Percentiles rank a stretch among this genome's conserved stretches.
These are phyloP conservation scores for Naganishia liquefaciens DNA, from an alignment of 1,284 basidiomycete genomes.

Conservation along the genomic window DNA sequence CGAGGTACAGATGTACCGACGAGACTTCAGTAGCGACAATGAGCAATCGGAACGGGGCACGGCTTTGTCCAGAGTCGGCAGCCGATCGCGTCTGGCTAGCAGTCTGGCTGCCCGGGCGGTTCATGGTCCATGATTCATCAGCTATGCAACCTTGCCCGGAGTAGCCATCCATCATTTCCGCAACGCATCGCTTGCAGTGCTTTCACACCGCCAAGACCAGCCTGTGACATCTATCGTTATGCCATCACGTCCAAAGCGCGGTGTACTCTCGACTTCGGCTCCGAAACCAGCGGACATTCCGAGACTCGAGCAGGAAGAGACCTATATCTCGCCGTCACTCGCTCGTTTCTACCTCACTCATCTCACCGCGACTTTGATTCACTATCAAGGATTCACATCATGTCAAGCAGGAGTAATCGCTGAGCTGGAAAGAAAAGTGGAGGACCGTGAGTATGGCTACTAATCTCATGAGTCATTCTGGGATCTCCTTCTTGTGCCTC, in stretches of 20 bases:
- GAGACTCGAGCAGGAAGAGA: background rate
- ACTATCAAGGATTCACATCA: constrained; percentile 26
- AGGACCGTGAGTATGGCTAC: constrained; percentile 13
- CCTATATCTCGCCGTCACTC: constrained; percentile 21
- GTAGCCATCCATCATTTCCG: too few species aligned
- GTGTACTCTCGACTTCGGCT: background rate
- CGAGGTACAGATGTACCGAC: too few species aligned
- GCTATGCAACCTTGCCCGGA: too few species aligned
- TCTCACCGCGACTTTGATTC: constrained; percentile 20
- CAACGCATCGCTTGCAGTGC: too few species aligned
- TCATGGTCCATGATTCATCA: too few species aligned
- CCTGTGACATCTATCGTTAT: background rate
- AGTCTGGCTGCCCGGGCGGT: too few species aligned
- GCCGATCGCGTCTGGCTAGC: too few species aligned
- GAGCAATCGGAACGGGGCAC: too few species aligned
- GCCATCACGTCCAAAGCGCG: background rate
- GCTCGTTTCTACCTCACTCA: constrained; percentile 26
- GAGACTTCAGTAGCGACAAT: too few species aligned
- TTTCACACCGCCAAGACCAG: too few species aligned
- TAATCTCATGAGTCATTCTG: too few species aligned
- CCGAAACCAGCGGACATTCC: background rate
- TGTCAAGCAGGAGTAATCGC: constrained; percentile 25
- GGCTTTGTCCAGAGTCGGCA: too few species aligned
- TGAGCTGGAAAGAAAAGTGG: constrained; percentile 21
- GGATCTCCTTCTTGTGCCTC: background rate